These are phyloP conservation scores for Mycena sp. DNA, from an alignment of 1,284 basidiomycete genomes.

Conservation along the genomic window DNA sequence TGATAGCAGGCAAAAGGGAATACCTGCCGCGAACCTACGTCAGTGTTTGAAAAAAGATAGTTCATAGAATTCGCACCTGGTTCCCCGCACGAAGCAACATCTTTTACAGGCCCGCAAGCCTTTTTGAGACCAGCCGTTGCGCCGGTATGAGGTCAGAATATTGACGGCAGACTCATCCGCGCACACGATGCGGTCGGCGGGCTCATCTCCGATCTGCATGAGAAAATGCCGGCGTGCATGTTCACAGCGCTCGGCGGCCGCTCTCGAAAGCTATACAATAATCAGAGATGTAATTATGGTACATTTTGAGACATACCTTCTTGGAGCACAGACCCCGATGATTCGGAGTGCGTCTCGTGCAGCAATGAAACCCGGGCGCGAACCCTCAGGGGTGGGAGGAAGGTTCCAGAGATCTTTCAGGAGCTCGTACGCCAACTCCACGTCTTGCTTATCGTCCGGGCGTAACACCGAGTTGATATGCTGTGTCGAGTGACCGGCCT, in stretches of 20 bases:
- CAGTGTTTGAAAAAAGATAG: not conserved
- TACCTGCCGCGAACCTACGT: conserved; percentile 19
- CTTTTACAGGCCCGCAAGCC: not conserved
- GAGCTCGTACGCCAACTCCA: too few species aligned
- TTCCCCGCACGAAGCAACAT: not conserved
- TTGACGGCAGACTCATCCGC: too few species aligned
- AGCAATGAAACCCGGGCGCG: too few species aligned
- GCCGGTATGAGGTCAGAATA: too few species aligned
- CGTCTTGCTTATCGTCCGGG: too few species aligned
- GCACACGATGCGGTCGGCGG: conserved; percentile 26
- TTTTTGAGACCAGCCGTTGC: too few species aligned
- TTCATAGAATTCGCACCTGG: conserved; percentile 14
- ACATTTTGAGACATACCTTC: not conserved
- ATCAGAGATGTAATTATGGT: not conserved
- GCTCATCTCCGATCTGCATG: conserved; percentile 24
- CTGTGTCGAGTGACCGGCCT: too few species aligned
- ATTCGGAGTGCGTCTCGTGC: too few species aligned
- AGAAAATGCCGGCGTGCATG: conserved; percentile 13
- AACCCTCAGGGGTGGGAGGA: too few species aligned
- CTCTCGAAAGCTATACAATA: not conserved
- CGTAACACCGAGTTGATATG: too few species aligned
- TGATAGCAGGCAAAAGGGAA: conserved; percentile 29
- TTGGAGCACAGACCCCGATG: too few species aligned
- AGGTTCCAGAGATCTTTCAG: too few species aligned
- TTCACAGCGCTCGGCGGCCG: conserved; percentile 3